These are phyloP conservation scores for Evernia prunastri DNA, from an alignment of 495 filamentous ascomycete species.

Conservation along the genomic window DNA sequence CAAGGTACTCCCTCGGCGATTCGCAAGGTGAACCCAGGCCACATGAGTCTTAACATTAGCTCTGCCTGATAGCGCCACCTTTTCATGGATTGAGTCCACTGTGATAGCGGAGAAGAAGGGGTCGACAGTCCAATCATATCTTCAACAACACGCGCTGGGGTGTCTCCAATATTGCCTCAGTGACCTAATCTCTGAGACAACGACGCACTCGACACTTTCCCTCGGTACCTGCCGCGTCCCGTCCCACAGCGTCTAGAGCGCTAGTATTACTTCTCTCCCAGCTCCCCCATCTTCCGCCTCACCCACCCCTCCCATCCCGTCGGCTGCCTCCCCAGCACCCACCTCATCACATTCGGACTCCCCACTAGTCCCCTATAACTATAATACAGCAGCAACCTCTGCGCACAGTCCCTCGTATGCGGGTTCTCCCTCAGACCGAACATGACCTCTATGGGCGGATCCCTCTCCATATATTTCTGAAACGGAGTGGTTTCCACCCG, in stretches of 20 bases:
- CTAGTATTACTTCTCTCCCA: neutral
- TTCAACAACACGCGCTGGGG: no score
- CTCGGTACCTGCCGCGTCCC: neutral
- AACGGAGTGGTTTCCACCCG: neutral
- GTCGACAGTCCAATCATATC: no score
- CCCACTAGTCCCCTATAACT: constrained; percentile 31
- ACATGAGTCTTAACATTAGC: neutral
- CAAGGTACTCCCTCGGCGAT: neutral
- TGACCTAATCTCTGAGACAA: neutral
- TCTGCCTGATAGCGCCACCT: neutral
- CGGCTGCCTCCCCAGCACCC: constrained; percentile 32
- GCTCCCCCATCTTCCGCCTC: neutral
- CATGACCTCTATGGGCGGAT: neutral
- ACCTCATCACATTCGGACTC: constrained; percentile 33
- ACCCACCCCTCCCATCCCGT: constrained; percentile 22
- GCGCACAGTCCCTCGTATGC: constrained; percentile 23
- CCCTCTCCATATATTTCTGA: neutral
- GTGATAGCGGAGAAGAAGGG: neutral
- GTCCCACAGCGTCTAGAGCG: no score
- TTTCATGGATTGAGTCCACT: neutral
- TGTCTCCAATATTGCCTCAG: no score
- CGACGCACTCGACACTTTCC: neutral
- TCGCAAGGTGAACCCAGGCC: no score
- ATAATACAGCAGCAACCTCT: constrained; percentile 34
- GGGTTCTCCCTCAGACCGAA: neutral